Evolutionary conservation across 441 rosid species (phyloP), one percentile per base, ranked within the genome.

Genomic region (Adansonia rubrostipa): DNA sequence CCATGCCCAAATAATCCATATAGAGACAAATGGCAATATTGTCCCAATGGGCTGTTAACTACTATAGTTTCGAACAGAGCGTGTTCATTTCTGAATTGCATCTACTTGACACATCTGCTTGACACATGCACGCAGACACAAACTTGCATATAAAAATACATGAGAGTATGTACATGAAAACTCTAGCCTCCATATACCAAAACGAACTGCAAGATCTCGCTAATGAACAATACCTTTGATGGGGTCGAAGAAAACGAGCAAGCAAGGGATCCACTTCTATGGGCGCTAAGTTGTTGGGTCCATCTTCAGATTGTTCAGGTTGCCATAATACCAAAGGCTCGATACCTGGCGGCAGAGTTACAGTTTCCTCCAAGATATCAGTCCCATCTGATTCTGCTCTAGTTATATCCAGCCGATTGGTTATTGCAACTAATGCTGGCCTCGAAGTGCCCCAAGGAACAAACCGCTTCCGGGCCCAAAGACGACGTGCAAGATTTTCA

Each of bases 371-470:
- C 77, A 64, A 91, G 28, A 53, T 88, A 20, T 85, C 88, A 70
- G 63, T 84, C 74, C 80, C 91, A 5, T 61, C 73, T 15, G 68
- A 63, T 33, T 63, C 67, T 66, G 64, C 51, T 50, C 76, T 69
- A 1, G 86, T 66, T 73, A 70, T 62, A 69, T 67, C 82, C 14
- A 87, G 75, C 68, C 67, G 81, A 76, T 84, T 85, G 61, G 87
- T 82, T 78, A 89, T 77, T 73, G 85, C 78, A 80, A 89, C 83
- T 82, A 87, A 80, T 64, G 86, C 85, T 15, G 98, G 97, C 80
- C 77, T 87, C 4, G 88, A 84, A 75, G 95, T 90, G 44, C 98
- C 98, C 98, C 98, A 94, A 2, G 99, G 99, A 68, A 96, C 97
- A 82, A 96, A 96, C 45, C 97, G 82, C 81, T 92, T 96, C 15